Base-by-base conservation (phyloP, 75 land plant species). In the Gnetum montanum region DNA sequence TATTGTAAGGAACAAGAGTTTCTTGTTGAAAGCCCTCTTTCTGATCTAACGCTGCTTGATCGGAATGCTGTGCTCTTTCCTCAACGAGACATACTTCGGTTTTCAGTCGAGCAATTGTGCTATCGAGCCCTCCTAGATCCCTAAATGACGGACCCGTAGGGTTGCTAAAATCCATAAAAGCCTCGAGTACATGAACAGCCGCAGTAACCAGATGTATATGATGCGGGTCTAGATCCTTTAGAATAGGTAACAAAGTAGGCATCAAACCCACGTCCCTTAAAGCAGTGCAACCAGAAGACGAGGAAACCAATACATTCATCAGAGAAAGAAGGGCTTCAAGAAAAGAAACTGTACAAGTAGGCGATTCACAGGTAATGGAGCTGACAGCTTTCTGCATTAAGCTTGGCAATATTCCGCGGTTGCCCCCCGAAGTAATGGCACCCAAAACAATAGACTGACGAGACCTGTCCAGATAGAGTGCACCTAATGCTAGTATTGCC, bases 81-180 rank as follows among this genome's bases (percentile, higher is more conserved):
- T 78, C 92, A 13, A 90, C 74, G 41, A 26, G 48, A 46, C 72
- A 67, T 1, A 95, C 96, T 68, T 95, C 99, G 6, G 71, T 34
- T 44, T 90, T 75, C 49, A 95, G 59, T 8, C 99, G 76, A 18
- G 70, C 63, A 31, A 83, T 81, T 4, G 88, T 73, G 36, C 78
- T 83, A 74, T 85, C 96, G 34, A 90, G 54, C 10, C 99, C 99
- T 6, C 99, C 99, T 48, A 90, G 65, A 46, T 95, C 96, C 63
- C 88, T 77, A 41, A 86, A 95, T 46, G 91, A 54, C 16, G 91
- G 78, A 31, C 81, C 90, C 58, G 96, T 88, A 19, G 99, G 88
- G 63, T 84, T 85, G 49, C 88, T 83, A 57, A 80, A 95, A 64
- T 95, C 99, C 85, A 95, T 86, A 38, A 95, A 83, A 38, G 83